A percentile compares a stretch with the other conserved stretches of the same genome.
Conservation (phyloP, 2,329 filamentous ascomycete genomes). For the Ophiostoma novo-ulmi region DNA sequence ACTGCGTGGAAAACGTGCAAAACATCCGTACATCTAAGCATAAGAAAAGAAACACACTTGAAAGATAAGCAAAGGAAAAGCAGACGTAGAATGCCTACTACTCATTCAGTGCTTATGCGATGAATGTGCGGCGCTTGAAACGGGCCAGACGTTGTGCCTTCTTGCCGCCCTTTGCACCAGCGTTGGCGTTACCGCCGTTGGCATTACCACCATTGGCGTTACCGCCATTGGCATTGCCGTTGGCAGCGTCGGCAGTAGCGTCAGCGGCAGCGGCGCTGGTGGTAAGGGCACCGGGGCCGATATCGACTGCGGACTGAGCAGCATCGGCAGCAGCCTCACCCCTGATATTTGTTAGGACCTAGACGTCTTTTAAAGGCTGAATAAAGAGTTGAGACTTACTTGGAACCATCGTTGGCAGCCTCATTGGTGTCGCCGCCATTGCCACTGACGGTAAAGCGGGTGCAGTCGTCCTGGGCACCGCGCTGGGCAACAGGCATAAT, state of each 20-base stretch:
- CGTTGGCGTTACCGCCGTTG: conserved; percentile 28
- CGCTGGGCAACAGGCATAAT: conserved; percentile 43
- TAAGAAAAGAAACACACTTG: background rate
- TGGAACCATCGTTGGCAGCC: conserved; percentile 28
- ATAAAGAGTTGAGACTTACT: background rate
- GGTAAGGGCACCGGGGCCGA: conserved; percentile 30
- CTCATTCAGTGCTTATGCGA: conserved; percentile 24
- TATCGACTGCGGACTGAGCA: conserved; percentile 29
- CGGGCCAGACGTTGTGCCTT: conserved; percentile 27
- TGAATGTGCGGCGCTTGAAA: conserved; percentile 26
- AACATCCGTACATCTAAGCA: background rate
- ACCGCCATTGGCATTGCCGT: conserved; percentile 23
- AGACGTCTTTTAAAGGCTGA: too few species aligned
- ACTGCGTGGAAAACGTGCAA: background rate
- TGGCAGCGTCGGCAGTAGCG: conserved; percentile 24
- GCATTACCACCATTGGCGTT: conserved; percentile 29
- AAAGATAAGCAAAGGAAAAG: background rate
- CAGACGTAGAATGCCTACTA: background rate
- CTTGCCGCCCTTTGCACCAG: conserved; percentile 19
- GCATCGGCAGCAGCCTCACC: conserved; percentile 29
- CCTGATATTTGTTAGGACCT: conserved; percentile 20
- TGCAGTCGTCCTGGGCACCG: conserved; percentile 44
- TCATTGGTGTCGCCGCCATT: conserved; percentile 30
- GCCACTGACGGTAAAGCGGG: conserved; percentile 38
- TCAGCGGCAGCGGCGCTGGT: conserved; percentile 23